Base-by-base conservation (phyloP, 139 green algal genomes). In the Pleodorina starrii region DNA sequence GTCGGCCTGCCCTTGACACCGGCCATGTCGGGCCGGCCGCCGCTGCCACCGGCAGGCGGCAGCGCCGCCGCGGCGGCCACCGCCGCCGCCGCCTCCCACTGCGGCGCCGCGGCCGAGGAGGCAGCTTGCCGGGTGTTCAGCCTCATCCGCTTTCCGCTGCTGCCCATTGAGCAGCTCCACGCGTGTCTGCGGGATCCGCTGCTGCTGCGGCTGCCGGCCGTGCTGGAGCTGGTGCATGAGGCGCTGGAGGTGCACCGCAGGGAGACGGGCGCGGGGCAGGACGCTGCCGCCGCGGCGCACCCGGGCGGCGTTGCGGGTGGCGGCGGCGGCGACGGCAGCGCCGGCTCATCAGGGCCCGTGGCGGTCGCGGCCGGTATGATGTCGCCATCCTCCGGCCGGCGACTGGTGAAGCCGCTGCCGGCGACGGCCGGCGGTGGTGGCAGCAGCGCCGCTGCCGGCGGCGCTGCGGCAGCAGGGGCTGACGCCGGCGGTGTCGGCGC, bases 61-160 rank as follows among this genome's bases (percentile, higher is more conserved):
- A 16, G 5, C 23, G 57, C 57, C 12, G 57, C 57, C 23, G 21
- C 57, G 21, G 19, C 57, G 5, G 57, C 57, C 5, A n/a, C 57
- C 57, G 57, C n/a, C n/a, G n/a, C n/a, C n/a, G n/a, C n/a, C n/a
- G n/a, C n/a, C n/a, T n/a, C n/a, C n/a, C n/a, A n/a, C n/a, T n/a
- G n/a, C 57, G 21, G 57, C 23, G 21, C 12, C 57, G 21, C 42
- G 40, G 32, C 1, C 40, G 36, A 46, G 59, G 59, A 92, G 68
- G 93, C 93, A 19, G 36, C 93, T 23, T 86, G 92, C 4, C 42
- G 86, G 46, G 77, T 97, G 79, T 82, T 97, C 81, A 90, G 90
- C 12, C 85, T 93, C 43, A 92, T 97, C 14, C 88, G 94, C 32
- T 98, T 96, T 71, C 93, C 94, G 1, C 81, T 97, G 68, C 90